These are phyloP conservation scores for Ceratocystis ficicola DNA, from an alignment of 2,329 filamentous ascomycete genomes.

Conservation along the genomic window DNA sequence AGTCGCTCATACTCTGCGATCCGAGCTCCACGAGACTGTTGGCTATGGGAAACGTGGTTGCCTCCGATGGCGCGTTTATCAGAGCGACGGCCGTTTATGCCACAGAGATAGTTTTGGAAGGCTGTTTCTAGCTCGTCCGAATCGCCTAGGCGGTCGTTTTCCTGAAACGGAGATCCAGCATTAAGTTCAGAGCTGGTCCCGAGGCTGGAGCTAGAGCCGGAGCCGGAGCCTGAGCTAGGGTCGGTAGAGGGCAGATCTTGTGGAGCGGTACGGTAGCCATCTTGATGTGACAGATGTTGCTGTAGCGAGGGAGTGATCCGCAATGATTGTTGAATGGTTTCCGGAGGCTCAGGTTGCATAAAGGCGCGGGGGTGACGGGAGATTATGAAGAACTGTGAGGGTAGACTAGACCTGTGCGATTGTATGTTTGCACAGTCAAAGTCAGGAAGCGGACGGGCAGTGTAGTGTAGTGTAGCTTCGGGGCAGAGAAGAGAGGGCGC, in stretches of 20 bases:
- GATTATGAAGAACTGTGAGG: neutral
- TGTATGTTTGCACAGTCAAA: slow-evolving; percentile 10
- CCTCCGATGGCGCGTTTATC: neutral
- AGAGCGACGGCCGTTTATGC: neutral
- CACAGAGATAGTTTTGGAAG: slow-evolving; percentile 15
- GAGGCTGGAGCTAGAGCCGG: neutral
- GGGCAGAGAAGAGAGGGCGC: neutral
- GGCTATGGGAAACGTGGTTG: neutral
- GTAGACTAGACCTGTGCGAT: slow-evolving; percentile 14
- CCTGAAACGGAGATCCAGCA: neutral
- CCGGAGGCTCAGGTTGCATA: slow-evolving; percentile 6
- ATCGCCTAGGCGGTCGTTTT: neutral
- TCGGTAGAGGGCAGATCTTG: neutral
- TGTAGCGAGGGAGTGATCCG: neutral
- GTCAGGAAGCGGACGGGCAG: slow-evolving; percentile 7
- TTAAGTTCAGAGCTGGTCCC: neutral
- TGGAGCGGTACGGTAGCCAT: slow-evolving; percentile 1
- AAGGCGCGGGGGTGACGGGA: neutral
- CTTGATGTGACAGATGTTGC: neutral
- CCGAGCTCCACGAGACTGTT: neutral
- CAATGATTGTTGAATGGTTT: neutral
- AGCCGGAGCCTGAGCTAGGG: neutral
- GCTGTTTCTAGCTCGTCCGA: slow-evolving; percentile 8
- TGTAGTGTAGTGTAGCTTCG: neutral
- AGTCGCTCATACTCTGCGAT: neutral